These are phyloP conservation scores for Abelmoschus esculentus DNA, from an alignment of 345 rosid genomes.

Conservation along the genomic window DNA sequence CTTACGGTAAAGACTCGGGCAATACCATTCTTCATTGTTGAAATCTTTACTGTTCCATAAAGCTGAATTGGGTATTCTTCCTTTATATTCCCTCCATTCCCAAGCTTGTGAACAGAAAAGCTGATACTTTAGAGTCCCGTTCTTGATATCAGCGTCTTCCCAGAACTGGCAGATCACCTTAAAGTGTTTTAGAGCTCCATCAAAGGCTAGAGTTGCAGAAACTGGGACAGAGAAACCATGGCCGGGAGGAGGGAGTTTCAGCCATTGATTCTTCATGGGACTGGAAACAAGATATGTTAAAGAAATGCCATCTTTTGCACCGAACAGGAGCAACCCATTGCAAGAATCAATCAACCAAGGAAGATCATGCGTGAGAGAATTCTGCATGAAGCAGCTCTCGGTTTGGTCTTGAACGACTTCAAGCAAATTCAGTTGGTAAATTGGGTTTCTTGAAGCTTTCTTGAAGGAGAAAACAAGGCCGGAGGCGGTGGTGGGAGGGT, in stretches of 20 bases:
- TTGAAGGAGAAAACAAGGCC: background rate
- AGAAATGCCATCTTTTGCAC: background rate
- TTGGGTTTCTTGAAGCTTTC: background rate
- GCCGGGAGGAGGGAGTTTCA: background rate
- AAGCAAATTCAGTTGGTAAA: background rate
- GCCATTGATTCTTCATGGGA: background rate
- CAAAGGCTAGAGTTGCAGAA: background rate
- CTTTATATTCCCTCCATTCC: background rate
- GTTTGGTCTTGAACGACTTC: background rate
- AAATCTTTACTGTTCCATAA: background rate
- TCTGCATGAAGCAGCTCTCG: background rate
- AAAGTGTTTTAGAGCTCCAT: background rate
- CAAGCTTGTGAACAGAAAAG: background rate
- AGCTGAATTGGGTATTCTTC: background rate
- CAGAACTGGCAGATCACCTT: conserved; percentile 5
- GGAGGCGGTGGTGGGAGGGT: background rate
- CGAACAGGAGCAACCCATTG: conserved; percentile 4
- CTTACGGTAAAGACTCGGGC: conserved; percentile 6
- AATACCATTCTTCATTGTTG: background rate
- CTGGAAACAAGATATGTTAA: background rate
- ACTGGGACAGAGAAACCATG: background rate
- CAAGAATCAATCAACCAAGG: conserved; percentile 7
- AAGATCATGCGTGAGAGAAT: background rate
- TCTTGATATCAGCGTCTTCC: conserved; percentile 7
- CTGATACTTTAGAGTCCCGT: background rate